Percentiles rank a stretch among this genome's conserved stretches.
Conservation (phyloP, 805 yeast species). For the Hanseniaspora occidentalis region DNA sequence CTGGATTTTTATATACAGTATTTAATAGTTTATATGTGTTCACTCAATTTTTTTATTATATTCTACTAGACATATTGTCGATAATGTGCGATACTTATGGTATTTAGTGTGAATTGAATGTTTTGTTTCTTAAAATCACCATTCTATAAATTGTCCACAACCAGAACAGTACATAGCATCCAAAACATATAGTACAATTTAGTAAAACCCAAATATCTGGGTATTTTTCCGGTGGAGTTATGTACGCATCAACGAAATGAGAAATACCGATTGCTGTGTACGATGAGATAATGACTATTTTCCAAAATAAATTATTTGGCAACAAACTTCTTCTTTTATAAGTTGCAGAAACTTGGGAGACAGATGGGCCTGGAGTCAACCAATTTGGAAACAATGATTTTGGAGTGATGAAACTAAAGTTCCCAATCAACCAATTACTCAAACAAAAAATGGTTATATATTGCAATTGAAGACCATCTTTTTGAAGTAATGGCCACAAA, state of each 20-base stretch:
- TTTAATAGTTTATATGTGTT: too few species aligned
- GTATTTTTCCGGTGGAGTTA: conserved; percentile 42
- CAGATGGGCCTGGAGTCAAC: conserved; percentile 34
- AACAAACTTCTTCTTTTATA: conserved; percentile 30
- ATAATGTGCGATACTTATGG: background rate
- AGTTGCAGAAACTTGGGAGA: conserved; percentile 20
- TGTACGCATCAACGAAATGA: conserved; percentile 40
- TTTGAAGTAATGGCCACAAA: conserved; percentile 72
- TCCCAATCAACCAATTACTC: conserved; percentile 73
- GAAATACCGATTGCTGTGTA: conserved; percentile 38
- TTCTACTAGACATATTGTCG: too few species aligned
- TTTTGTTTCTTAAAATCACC: conserved; percentile 20
- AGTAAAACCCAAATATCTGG: conserved; percentile 83
- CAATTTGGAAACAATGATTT: conserved; percentile 26
- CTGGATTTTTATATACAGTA: too few species aligned
- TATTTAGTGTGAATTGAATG: conserved; percentile 7
- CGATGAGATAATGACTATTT: conserved; percentile 36
- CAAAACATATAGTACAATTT: conserved; percentile 63
- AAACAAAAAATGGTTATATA: conserved; percentile 47
- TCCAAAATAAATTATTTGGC: conserved; percentile 40
- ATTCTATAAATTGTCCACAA: conserved; percentile 65
- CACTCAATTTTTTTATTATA: too few species aligned
- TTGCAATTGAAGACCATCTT: conserved; percentile 65
- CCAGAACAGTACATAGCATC: conserved; percentile 64
- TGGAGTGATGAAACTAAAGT: conserved; percentile 41